A percentile compares a stretch with the other conserved stretches of the same genome.
These are phyloP conservation scores for Penicillium sp. DNA, from an alignment of 2,329 filamentous ascomycete species.

Conservation along the genomic window DNA sequence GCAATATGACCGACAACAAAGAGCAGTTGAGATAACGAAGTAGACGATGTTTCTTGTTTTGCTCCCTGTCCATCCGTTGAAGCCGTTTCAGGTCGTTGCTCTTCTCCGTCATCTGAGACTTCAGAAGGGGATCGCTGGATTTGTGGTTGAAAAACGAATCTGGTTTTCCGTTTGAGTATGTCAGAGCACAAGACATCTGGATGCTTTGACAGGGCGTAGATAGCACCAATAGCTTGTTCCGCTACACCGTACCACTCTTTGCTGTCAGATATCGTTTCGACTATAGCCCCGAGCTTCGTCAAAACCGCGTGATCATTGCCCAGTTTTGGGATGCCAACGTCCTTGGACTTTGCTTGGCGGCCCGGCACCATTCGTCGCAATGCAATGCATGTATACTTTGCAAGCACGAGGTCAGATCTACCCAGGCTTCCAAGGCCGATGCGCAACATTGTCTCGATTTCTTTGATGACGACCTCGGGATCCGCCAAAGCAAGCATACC, in stretches of 20 bases:
- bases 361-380: conserved; percentile 83
- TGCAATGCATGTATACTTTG: conserved; percentile 92
- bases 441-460: conserved; percentile 87
- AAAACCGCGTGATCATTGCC: conserved; percentile 88
- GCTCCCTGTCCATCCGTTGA: conserved; percentile 30
- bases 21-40: conserved; percentile 76
- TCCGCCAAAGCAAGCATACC: conserved; percentile 93
- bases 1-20: conserved; percentile 95
- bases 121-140: conserved; percentile 23
- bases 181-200: conserved; percentile 89
- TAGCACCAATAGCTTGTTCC: conserved; percentile 90
- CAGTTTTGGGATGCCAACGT: conserved; percentile 59
- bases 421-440: conserved; percentile 79
- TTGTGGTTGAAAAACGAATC: conserved; percentile 59
- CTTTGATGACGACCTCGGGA: conserved; percentile 83
- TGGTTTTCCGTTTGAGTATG: conserved; percentile 77
- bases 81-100: conserved; percentile 29
- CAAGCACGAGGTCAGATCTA: conserved; percentile 71
- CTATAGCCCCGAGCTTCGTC: conserved; percentile 68
- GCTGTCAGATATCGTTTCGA: conserved; percentile 72
- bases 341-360: conserved; percentile 66
- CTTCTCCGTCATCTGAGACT: conserved; percentile 24
- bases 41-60: conserved; percentile 57
- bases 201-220: conserved; percentile 87
- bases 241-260: conserved; percentile 93